Percentiles rank a stretch among this genome's conserved stretches.
phyloP scores from a whole-genome alignment of 1,284 basidiomycete species.

The Cerioporus squamosus region DNA sequence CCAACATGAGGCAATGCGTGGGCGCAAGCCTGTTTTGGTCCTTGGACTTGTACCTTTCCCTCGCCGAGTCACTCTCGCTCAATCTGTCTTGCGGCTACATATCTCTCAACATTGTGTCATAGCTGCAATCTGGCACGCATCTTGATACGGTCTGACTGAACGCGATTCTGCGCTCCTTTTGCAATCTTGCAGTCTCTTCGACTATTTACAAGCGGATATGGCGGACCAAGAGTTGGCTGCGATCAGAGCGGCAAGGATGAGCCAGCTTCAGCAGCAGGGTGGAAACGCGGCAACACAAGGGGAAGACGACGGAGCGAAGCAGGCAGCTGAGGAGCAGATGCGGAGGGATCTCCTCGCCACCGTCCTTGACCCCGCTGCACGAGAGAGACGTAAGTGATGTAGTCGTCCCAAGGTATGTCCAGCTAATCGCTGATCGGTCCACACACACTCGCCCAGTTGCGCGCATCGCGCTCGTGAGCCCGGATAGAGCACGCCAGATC shows the following conservation, averaged over 20 bases:
- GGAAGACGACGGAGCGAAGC: constrained; percentile 62
- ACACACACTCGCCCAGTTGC: constrained; percentile 58
- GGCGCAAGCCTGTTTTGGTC: constrained; percentile 7
- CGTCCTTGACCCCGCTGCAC: constrained; percentile 84
- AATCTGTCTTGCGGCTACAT: neutral
- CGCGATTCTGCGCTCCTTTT: neutral
- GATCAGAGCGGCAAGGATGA: constrained; percentile 47
- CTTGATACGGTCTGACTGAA: neutral
- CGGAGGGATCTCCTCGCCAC: constrained; percentile 84
- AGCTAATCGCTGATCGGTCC: neutral
- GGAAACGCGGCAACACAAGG: constrained; percentile 16
- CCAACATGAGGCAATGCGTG: constrained; percentile 9
- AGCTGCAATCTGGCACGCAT: too few relatives aligned
- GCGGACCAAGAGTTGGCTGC: constrained; percentile 48
- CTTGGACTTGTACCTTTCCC: constrained; percentile 8
- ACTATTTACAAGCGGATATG: constrained; percentile 3
- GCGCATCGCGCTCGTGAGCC: constrained; percentile 91
- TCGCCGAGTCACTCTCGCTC: constrained; percentile 15
- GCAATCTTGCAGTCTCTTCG: neutral
- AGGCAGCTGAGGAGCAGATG: constrained; percentile 75
- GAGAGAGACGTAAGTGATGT: constrained; percentile 85
- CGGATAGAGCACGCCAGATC: constrained; percentile 86
- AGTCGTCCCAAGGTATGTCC: neutral
- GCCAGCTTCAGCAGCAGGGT: constrained; percentile 40
- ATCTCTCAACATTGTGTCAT: neutral